Conservation (phyloP, 2,329 filamentous ascomycete species). For the Hirsutella thompsonii region DNA sequence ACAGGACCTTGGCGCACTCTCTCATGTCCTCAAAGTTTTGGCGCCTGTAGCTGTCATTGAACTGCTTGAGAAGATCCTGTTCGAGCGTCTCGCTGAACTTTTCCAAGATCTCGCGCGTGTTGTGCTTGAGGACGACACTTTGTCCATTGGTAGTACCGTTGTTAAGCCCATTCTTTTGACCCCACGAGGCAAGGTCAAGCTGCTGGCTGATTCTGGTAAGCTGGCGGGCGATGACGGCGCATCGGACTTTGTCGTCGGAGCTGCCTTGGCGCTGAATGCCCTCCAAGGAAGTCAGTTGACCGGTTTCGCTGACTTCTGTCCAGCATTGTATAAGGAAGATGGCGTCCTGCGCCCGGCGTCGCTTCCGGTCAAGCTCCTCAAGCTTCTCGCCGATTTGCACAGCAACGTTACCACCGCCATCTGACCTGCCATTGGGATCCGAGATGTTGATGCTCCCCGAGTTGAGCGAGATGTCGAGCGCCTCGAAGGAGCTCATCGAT, state of each 20-base stretch:
- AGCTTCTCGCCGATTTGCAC: conserved; percentile 90
- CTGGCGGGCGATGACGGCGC: conserved; percentile 86
- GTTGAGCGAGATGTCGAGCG: conserved; percentile 73
- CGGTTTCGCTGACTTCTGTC: conserved; percentile 86
- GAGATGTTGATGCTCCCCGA: conserved; percentile 30
- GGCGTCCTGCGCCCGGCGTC: conserved; percentile 79
- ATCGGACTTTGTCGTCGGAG: conserved; percentile 85
- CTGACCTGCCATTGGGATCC: conserved; percentile 21
- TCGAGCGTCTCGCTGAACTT: conserved; percentile 94
- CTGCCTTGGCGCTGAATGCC: conserved; percentile 76
- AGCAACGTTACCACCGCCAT: conserved; percentile 70
- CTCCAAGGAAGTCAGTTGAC: conserved; percentile 75
- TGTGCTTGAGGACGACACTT: conserved; percentile 29
- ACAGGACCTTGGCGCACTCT: conserved; percentile 84
- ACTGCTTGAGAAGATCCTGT: conserved; percentile 89
- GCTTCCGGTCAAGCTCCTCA: conserved; percentile 87
- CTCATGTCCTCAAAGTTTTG: conserved; percentile 98
- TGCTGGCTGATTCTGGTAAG: conserved; percentile 88
- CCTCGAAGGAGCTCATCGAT: conserved; percentile 84
- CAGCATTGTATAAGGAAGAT: conserved; percentile 95
- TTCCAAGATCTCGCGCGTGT: conserved; percentile 83
- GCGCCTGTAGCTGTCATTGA: conserved; percentile 90
- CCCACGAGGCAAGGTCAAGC: conserved; percentile 67
- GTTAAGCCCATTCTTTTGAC: conserved; percentile 41
- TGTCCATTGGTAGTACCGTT: conserved; percentile 37